Percentiles rank a stretch among this genome's conserved stretches.
Evolutionary conservation across 2,329 filamentous ascomycete species (phyloP).

Genomic region (Biscogniauxia mediterranea): DNA sequence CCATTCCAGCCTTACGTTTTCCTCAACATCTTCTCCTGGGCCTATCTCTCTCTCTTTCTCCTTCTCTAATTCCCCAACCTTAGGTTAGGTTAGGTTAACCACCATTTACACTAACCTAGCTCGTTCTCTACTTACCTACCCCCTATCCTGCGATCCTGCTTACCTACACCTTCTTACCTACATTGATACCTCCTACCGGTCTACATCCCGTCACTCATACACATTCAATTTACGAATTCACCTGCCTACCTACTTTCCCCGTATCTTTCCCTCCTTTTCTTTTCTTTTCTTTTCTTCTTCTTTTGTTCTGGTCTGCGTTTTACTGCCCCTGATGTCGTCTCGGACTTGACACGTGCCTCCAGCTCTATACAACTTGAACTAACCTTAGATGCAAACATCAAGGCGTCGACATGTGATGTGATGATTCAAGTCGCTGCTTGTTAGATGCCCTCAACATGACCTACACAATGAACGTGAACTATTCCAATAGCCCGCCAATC

Average conservation of each 20-base stretch:
- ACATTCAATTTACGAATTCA: too few species aligned
- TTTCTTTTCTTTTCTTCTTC: not conserved
- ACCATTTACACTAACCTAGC: too few species aligned
- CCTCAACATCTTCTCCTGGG: not conserved
- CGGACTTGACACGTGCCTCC: not conserved
- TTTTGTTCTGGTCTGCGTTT: not conserved
- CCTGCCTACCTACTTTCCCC: too few species aligned
- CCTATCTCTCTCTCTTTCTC: not conserved
- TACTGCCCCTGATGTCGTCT: not conserved
- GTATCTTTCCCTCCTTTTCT: too few species aligned
- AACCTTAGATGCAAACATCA: slow-evolving; percentile 19
- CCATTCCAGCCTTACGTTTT: too few species aligned
- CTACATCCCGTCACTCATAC: too few species aligned
- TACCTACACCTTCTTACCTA: too few species aligned
- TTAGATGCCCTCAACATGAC: slow-evolving; percentile 9
- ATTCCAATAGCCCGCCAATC: slow-evolving; percentile 11
- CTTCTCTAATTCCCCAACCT: too few species aligned
- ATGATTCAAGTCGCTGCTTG: slow-evolving; percentile 11
- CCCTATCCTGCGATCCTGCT: too few species aligned
- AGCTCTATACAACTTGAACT: slow-evolving; percentile 14
- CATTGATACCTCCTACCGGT: too few species aligned
- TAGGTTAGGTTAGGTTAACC: too few species aligned
- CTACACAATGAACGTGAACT: slow-evolving; percentile 15
- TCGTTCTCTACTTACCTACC: too few species aligned
- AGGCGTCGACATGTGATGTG: slow-evolving; percentile 18